Conservation (phyloP, 148 eudicot genomes). For the Fagopyrum tataricum region DNA sequence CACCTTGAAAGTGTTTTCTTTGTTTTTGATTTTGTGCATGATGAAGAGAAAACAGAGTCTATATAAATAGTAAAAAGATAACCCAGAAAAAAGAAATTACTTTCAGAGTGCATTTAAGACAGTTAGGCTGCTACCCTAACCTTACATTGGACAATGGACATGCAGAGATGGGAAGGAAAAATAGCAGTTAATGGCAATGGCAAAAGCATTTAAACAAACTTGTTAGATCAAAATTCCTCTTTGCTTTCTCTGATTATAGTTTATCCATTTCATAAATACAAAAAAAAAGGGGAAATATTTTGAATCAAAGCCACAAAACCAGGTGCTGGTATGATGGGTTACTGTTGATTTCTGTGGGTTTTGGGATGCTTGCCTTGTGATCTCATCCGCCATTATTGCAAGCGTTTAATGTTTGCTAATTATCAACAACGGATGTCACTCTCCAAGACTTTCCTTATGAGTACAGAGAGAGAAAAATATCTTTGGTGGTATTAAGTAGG, state of each 20-base stretch:
- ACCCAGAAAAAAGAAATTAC: neutral
- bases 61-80: neutral
- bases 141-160: constrained; percentile 1
- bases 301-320: constrained; percentile 16
- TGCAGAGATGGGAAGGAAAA: constrained; percentile 8
- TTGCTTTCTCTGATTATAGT: neutral
- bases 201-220: constrained; percentile 9
- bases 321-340: neutral
- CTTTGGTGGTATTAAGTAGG: neutral
- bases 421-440: neutral
- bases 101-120: constrained; percentile 7
- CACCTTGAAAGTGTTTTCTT: neutral
- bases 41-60: neutral
- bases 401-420: constrained; percentile 2
- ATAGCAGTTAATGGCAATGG: neutral
- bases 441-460: neutral
- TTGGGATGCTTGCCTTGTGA: neutral
- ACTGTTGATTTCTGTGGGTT: constrained; percentile 19
- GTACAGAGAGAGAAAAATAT: neutral
- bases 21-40: neutral
- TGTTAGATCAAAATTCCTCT: neutral
- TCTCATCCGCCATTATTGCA: neutral
- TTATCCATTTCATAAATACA: constrained; percentile 6
- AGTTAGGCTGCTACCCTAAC: constrained; percentile 7
- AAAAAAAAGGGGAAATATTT: neutral